phyloP scores from a whole-genome alignment of 352 stramenopile genomes.

The Globisporangium parvum region DNA sequence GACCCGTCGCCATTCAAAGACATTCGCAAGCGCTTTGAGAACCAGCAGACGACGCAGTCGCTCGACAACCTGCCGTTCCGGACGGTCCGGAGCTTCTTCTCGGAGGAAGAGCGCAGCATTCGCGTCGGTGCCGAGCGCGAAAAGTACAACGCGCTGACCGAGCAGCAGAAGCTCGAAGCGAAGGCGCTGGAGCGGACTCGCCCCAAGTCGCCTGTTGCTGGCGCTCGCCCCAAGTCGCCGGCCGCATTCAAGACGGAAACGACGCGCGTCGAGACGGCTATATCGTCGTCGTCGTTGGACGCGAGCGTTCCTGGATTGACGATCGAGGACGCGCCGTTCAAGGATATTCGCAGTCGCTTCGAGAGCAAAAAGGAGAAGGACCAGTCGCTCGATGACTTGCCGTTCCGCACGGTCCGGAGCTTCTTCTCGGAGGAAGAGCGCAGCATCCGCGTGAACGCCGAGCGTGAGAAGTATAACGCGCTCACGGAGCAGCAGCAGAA shows the following conservation, averaged over 20 bases:
- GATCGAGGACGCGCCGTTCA: constrained; percentile 25
- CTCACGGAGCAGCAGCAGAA: constrained; percentile 40
- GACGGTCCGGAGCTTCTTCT: constrained; percentile 54
- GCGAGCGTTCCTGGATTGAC: constrained; percentile 37
- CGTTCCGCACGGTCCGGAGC: constrained; percentile 42
- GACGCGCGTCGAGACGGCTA: not conserved
- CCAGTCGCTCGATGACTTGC: constrained; percentile 40
- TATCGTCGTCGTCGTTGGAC: not conserved
- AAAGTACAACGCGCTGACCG: constrained; percentile 43
- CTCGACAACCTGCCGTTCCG: constrained; percentile 47
- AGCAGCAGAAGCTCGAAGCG: constrained; percentile 28
- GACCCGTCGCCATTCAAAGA: constrained; percentile 27
- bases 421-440: constrained; percentile 46
- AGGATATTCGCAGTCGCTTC: constrained; percentile 44
- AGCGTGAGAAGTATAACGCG: constrained; percentile 48
- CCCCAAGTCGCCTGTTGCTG: not conserved
- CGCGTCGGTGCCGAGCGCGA: constrained; percentile 40
- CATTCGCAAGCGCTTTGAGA: constrained; percentile 47
- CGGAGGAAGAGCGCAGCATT: constrained; percentile 34
- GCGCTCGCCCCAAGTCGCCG: not conserved
- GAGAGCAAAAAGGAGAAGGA: constrained; percentile 41
- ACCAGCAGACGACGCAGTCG: constrained; percentile 41
- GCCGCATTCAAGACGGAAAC: not conserved
- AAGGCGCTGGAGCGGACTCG: constrained; percentile 12
- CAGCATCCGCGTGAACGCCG: constrained; percentile 35